A percentile compares a stretch with the other conserved stretches of the same genome.
phyloP scores from a whole-genome alignment of 345 rosid genomes.

The Salix udensis region DNA sequence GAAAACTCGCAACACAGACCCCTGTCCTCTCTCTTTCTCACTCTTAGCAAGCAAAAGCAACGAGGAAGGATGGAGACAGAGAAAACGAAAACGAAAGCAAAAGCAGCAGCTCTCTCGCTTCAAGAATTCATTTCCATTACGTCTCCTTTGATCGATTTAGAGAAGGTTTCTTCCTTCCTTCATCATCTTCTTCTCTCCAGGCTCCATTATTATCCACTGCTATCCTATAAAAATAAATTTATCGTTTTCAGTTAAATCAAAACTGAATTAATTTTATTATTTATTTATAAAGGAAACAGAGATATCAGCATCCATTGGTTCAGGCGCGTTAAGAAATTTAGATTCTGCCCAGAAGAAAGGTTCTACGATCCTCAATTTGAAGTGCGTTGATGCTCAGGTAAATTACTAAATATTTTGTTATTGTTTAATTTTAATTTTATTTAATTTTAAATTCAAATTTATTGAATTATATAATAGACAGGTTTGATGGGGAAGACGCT shows the following conservation, averaged over 20 bases:
- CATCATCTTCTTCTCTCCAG: neutral
- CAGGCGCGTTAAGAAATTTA: conserved; percentile 60
- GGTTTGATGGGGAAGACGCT: conserved; percentile 90
- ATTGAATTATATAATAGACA: conserved; percentile 31
- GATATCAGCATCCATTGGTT: conserved; percentile 66
- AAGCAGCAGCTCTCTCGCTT: conserved; percentile 44
- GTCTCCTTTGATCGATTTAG: conserved; percentile 71
- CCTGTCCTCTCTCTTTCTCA: too few relatives aligned
- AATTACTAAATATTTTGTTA: neutral
- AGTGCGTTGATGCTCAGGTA: conserved; percentile 78
- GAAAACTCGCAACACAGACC: too few relatives aligned
- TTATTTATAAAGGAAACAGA: conserved; percentile 54
- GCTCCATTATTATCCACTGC: too few relatives aligned
- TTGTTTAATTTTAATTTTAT: neutral
- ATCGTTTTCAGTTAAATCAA: neutral
- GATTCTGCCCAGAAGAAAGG: conserved; percentile 71
- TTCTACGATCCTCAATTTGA: conserved; percentile 66
- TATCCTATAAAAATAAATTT: neutral
- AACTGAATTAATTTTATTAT: too few relatives aligned
- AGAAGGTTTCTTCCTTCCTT: conserved; percentile 42
- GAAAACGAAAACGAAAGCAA: conserved; percentile 45
- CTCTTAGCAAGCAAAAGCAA: neutral
- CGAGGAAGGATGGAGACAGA: conserved; percentile 6
- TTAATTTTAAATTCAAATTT: neutral
- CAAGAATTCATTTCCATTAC: conserved; percentile 59